phyloP scores from a whole-genome alignment of 1,284 basidiomycete species.

The Heterobasidion parviporum region DNA sequence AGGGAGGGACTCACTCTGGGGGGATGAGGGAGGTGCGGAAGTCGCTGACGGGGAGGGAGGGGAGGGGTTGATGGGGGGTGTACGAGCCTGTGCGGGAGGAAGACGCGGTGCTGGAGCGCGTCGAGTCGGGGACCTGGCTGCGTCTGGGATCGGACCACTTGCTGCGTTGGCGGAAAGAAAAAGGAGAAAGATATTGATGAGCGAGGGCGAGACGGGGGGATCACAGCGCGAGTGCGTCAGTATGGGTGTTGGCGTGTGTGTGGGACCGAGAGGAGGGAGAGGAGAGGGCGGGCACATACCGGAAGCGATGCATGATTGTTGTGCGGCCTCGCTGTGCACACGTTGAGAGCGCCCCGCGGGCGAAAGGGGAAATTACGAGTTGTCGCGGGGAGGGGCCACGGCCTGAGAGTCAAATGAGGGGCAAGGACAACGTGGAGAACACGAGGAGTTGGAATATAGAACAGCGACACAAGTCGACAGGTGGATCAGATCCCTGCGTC shows the following conservation, averaged over 20 bases:
- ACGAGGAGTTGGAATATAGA: slow-evolving; percentile 38
- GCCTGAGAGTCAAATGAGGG: slow-evolving; percentile 12
- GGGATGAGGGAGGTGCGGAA: slow-evolving; percentile 78
- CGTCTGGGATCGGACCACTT: slow-evolving; percentile 64
- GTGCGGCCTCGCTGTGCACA: slow-evolving; percentile 52
- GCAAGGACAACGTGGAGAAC: slow-evolving; percentile 63
- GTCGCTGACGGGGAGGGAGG: slow-evolving; percentile 55
- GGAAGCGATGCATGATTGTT: slow-evolving; percentile 67
- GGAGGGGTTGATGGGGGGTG: slow-evolving; percentile 27
- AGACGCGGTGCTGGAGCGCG: slow-evolving; percentile 17
- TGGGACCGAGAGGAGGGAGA: slow-evolving; percentile 9
- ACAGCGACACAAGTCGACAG: neutral
- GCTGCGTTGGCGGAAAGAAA: slow-evolving; percentile 19
- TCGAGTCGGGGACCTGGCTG: slow-evolving; percentile 28
- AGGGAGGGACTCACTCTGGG: slow-evolving; percentile 55
- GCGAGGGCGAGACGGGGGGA: neutral
- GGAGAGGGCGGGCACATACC: slow-evolving; percentile 41
- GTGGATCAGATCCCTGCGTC: neutral
- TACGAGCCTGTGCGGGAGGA: neutral
- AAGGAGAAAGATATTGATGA: slow-evolving; percentile 13
- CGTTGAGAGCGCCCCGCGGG: slow-evolving; percentile 32
- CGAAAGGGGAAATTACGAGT: slow-evolving; percentile 11
- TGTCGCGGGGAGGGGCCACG: slow-evolving; percentile 21
- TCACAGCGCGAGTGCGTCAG: slow-evolving; percentile 20
- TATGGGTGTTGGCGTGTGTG: slow-evolving; percentile 16